Percentiles rank a stretch among this genome's conserved stretches.
Conservation (phyloP, 495 filamentous ascomycete species). For the Neurospora sp. region DNA sequence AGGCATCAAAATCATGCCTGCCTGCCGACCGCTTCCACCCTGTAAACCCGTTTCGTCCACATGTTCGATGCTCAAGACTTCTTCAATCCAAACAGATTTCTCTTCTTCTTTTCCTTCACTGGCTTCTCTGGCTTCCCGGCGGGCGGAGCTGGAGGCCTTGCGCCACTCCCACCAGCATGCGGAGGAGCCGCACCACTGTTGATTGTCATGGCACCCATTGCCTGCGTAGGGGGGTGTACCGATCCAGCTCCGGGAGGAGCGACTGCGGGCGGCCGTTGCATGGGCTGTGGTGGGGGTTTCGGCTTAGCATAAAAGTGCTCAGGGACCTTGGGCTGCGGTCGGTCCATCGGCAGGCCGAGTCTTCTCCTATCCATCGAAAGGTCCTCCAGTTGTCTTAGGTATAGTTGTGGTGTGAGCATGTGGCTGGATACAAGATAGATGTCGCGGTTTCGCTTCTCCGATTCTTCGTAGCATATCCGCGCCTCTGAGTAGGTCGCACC, state of each 20-base stretch:
- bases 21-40: not conserved
- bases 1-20: not conserved
- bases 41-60: not conserved
- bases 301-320: conserved; percentile 81
- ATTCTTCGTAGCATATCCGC: conserved; percentile 81
- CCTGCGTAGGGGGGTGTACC: conserved; percentile 23
- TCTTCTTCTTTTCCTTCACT: conserved; percentile 64
- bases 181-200: conserved; percentile 15
- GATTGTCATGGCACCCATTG: conserved; percentile 23
- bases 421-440: conserved; percentile 87
- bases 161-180: conserved; percentile 12
- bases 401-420: conserved; percentile 76
- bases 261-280: not conserved
- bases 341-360: conserved; percentile 72
- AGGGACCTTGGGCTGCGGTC: conserved; percentile 69
- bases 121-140: conserved; percentile 38
- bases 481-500: conserved; percentile 89
- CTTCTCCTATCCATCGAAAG: conserved; percentile 62
- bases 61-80: conserved; percentile 18
- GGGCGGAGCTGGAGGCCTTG: conserved; percentile 22
- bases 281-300: conserved; percentile 28
- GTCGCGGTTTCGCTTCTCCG: conserved; percentile 58
- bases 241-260: conserved; percentile 18
- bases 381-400: conserved; percentile 70
- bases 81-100: conserved; percentile 67